phyloP scores from a whole-genome alignment of 768 basidiomycete genomes.

The Kwoniella newhampshirensis region DNA sequence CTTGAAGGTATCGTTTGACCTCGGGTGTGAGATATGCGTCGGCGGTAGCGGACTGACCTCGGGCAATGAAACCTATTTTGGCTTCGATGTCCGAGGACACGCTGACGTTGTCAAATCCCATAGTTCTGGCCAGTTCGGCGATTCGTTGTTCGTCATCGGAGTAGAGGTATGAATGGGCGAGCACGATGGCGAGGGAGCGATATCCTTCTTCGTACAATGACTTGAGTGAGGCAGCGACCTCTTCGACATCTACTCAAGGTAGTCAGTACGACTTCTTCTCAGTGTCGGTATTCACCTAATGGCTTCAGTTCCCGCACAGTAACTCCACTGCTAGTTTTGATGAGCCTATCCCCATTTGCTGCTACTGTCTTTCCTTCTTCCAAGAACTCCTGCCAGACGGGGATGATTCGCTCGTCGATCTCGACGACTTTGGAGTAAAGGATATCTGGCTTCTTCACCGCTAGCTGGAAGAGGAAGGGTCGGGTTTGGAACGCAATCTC shows the following conservation, averaged over 20 bases:
- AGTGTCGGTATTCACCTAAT: constrained; percentile 3
- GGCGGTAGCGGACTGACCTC: constrained; percentile 40
- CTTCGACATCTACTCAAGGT: constrained; percentile 6
- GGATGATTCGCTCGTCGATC: constrained; percentile 33
- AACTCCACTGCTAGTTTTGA: constrained; percentile 22
- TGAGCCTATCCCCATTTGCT: constrained; percentile 23
- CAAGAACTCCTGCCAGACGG: constrained; percentile 28
- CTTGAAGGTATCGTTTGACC: constrained; percentile 37
- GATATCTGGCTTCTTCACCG: constrained; percentile 60
- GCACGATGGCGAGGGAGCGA: constrained; percentile 55
- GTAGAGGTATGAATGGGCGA: constrained; percentile 59
- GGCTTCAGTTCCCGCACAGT: constrained; percentile 23
- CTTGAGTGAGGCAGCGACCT: constrained; percentile 11
- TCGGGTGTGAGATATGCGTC: constrained; percentile 50
- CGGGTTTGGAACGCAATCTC: constrained; percentile 55
- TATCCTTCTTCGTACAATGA: constrained; percentile 61
- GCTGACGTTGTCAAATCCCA: constrained; percentile 66
- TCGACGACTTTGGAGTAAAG: constrained; percentile 13
- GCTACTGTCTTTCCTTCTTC: constrained; percentile 16
- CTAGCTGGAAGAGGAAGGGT: constrained; percentile 68
- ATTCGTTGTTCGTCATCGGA: constrained; percentile 77
- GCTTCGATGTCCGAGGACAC: constrained; percentile 22
- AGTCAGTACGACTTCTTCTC: neutral
- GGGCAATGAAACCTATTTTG: constrained; percentile 39
- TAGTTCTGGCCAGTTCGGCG: constrained; percentile 68